Evolutionary conservation across 192 early-diverging fungal genomes (phyloP), one percentile per base, ranked within the genome.

Genomic region (Paraglomus brasilianum): DNA sequence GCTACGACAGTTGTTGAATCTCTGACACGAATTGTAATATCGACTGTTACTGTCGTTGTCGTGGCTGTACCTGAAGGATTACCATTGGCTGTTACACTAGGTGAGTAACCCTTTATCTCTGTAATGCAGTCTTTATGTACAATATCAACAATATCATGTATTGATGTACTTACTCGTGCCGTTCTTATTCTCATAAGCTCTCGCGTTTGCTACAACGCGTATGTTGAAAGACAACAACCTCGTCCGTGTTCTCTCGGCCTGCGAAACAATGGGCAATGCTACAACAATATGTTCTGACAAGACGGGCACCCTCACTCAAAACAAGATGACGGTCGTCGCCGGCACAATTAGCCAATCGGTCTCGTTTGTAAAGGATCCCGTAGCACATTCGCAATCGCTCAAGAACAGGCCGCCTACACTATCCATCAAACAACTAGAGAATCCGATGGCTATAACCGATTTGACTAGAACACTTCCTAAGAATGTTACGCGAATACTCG

Each of bases 281-380:
- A 99, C 95, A 9, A 97, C 96, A 1, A 87, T 99, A 22, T 99
- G 97, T 78, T 95, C 94, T 15, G 97, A 99, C 82, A 99, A 99
- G 77, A 99, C 97, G 0, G 97, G 97, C 22, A 99, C 97, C 8
- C 80, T 98, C 44, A 99, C 97, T 2, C 92, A 95, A 69, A 99
- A 99, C 83, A 83, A 86, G 60, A 99, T 99, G 97, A 93, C 93
- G 2, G 93, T 98, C n/a, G 94, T 95, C 30, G 83, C 88, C 11
- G 95, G 95, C 45, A 85, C 87, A 45, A 73, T 97, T 41, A 91
- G 92, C 41, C 79, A 69, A 38, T 66, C 78, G 1, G 56, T 71
- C 10, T 36, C 39, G 0, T 78, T 79, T 52, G 47, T 76, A 30
- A 80, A 78, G 9, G 81, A 87, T 14, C 42, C 9, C 17, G 74